Evolutionary conservation across 2,329 filamentous ascomycete genomes (phyloP), one percentile per base, ranked within the genome.

Genomic region (Coniella lustricola): DNA sequence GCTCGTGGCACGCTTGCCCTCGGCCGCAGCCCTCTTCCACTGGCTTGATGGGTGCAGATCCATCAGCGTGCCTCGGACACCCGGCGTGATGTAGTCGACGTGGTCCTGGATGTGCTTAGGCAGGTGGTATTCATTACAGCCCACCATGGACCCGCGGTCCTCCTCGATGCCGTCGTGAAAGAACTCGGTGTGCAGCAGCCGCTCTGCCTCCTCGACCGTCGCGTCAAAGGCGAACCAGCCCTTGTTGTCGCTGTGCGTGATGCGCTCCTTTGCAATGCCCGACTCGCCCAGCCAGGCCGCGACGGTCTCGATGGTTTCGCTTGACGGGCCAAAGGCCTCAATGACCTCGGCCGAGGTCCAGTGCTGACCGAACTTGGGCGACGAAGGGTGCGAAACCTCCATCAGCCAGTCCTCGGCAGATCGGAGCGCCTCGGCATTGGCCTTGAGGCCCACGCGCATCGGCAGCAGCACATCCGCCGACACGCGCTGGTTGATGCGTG

Each of bases 241-340:
- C 25, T 49, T 52, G 17, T 31, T 59, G 21, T 25, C 29, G 35
- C 33, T 50, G 18, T 42, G 18, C 22, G 43, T 25, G 48, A 33
- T 22, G 3, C 20, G 17, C 9, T 38, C 29, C 21, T 48, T 41
- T 13, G 44, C 52, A 40, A 67, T 65, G 29, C 65, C 65, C n/a
- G 62, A 54, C 9, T 52, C 49, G 2, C 54, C 52, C 3, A 69
- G 53, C 67, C 66, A 69, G 31, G 50, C 48, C 3, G 57, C 52
- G 2, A 70, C 64, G 3, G 58, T 52, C 13, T 65, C 60, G 9
- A 67, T 58, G 21, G 59, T 61, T 14, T 61, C 55, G 21, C 56
- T 49, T 17, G 58, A 43, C 1, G 68, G 69, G 22, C 66, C 62
- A 43, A 70, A 70, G 44, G 66, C 60, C 22, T 67, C 61, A 29